These are phyloP conservation scores for Ceratocystis albifundus DNA, from an alignment of 2,329 filamentous ascomycete species.

Conservation along the genomic window DNA sequence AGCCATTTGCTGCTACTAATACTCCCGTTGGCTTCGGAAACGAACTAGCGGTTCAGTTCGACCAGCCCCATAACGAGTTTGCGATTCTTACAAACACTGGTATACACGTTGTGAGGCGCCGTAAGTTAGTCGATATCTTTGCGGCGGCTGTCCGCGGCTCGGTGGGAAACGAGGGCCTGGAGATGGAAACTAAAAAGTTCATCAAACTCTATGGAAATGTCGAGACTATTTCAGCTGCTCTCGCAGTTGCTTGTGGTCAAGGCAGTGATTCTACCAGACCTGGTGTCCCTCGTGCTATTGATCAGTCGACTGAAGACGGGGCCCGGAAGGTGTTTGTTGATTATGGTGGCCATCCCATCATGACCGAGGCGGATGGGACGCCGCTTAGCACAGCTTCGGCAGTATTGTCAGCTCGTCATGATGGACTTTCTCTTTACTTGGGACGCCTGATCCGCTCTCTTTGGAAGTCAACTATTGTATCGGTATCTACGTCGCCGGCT, in stretches of 20 bases:
- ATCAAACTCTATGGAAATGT: constrained; percentile 75
- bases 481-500: constrained; percentile 38
- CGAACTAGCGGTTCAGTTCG: constrained; percentile 91
- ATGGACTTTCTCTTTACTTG: constrained; percentile 78
- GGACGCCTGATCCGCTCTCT: constrained; percentile 76
- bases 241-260: constrained; percentile 91
- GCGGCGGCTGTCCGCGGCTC: constrained; percentile 65
- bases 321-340: constrained; percentile 84
- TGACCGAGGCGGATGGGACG: constrained; percentile 65
- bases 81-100: constrained; percentile 86
- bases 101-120: constrained; percentile 71
- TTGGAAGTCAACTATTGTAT: constrained; percentile 72
- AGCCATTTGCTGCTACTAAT: constrained; percentile 56
- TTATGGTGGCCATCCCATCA: constrained; percentile 73
- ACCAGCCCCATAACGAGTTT: constrained; percentile 68
- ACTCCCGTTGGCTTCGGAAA: constrained; percentile 78
- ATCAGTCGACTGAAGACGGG: constrained; percentile 74
- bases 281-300: constrained; percentile 64
- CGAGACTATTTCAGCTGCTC: constrained; percentile 78
- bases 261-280: constrained; percentile 58
- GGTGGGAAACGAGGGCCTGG: constrained; percentile 65
- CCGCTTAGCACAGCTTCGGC: constrained; percentile 69
- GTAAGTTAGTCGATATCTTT: constrained; percentile 84
- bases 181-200: constrained; percentile 71
- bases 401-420: constrained; percentile 75